Conservation (phyloP, 169 alveolate genomes). For the Eimeria acervulina region DNA sequence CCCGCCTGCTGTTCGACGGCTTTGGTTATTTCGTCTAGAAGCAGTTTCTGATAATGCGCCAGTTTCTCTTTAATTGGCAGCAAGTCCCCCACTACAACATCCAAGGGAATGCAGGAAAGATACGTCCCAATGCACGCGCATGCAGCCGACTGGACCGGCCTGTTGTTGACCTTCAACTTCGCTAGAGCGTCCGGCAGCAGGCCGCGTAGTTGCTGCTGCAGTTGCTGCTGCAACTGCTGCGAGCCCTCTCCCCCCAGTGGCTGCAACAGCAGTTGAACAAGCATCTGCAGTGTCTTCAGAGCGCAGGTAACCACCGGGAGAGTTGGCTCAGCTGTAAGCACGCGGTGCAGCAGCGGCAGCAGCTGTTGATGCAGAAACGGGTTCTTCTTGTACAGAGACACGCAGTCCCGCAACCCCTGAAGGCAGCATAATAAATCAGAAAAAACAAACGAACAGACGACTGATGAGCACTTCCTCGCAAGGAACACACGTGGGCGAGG, state of each 20-base stretch:
- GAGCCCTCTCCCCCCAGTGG: slow-evolving; percentile 60
- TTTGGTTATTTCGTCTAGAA: slow-evolving; percentile 75
- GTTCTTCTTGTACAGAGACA: slow-evolving; percentile 65
- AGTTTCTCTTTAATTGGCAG: slow-evolving; percentile 81
- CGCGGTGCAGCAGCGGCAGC: slow-evolving; percentile 79
- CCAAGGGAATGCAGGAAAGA: slow-evolving; percentile 57
- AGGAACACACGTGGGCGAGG: neutral
- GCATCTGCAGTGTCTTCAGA: slow-evolving; percentile 79
- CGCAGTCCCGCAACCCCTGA: slow-evolving; percentile 80
- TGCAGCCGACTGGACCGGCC: slow-evolving; percentile 82
- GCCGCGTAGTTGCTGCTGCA: slow-evolving; percentile 77
- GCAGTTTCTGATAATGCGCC: slow-evolving; percentile 72
- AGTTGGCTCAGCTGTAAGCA: slow-evolving; percentile 78
- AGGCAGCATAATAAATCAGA: neutral
- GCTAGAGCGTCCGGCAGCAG: slow-evolving; percentile 76
- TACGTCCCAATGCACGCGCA: slow-evolving; percentile 73
- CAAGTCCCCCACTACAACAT: slow-evolving; percentile 79
- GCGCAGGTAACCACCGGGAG: slow-evolving; percentile 83
- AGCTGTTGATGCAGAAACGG: slow-evolving; percentile 77
- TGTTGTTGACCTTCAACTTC: slow-evolving; percentile 82
- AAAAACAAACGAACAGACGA: neutral
- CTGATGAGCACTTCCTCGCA: neutral
- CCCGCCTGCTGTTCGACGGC: slow-evolving; percentile 66
- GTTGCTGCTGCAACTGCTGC: slow-evolving; percentile 65
- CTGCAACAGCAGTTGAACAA: slow-evolving; percentile 77